Base-by-base conservation (phyloP, 2,329 filamentous ascomycete species). In the Colletotrichum sp. region DNA sequence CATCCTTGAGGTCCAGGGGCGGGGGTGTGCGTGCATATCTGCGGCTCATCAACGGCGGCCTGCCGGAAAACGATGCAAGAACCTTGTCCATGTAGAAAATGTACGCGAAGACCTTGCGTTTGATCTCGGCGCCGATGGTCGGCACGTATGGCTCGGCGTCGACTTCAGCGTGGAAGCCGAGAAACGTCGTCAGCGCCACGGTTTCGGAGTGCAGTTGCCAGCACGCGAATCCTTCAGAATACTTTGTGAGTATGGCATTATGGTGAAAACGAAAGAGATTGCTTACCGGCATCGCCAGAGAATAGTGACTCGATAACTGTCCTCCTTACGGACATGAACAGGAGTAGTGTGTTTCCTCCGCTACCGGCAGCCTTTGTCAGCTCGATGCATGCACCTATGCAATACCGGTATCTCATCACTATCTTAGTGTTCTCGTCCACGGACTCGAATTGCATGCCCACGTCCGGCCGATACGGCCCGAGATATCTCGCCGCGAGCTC, bases 31-130 rank as follows among this genome's bases (percentile, higher is more conserved):
- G 84, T 15, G 83, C 78, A 72, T 84, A 87, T 3, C 80, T 79
- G 15, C 80, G 81, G 48, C 82, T 82, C 25, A 87, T 71, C 1
- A 86, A 79, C 0, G 85, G 86, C 4, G 86, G 86, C 7, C 86
- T 79, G 1, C 86, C 87, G 3, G 86, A 87, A 52, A 88, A 86
- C 2, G 85, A 83, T 8, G 85, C 83, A 6, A 84, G 77, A 2
- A 82, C 79, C 77, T 86, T 86, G 68, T 86, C 85, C 44, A 83
- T 78, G 19, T 78, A 79, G 68, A 83, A 84, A 19, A 84, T 68
- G 39, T 82, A 78, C 25, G 81, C 79, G 39, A 84, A 84, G 5
- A 85, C 52, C 8, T 82, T 76, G 30, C 74, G 74, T 32, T 75
- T 76, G 66, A 75, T 77, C 75, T 86, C 83, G 6, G 80, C 80